phyloP scores from a whole-genome alignment of 257 asterid species.

The Capsicum baccatum region DNA sequence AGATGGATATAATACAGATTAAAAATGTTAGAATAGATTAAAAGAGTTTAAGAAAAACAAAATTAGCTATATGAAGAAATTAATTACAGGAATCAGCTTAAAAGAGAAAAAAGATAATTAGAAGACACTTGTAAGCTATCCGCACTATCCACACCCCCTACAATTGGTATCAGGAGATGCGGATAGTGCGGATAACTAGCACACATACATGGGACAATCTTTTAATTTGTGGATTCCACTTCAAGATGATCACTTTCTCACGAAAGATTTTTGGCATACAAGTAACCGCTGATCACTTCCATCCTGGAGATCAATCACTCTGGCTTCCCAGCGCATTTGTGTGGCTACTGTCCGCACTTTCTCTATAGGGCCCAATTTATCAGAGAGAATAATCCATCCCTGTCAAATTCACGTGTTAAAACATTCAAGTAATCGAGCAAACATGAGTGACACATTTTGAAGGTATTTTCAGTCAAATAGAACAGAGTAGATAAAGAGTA shows the following conservation, averaged over 20 bases:
- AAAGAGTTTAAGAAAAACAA: too few species aligned
- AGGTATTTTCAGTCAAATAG: neutral
- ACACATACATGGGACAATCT: constrained; percentile 29
- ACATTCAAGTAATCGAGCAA: neutral
- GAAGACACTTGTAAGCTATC: too few species aligned
- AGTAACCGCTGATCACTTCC: constrained; percentile 90
- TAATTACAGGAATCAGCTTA: too few species aligned
- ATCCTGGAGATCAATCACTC: constrained; percentile 80
- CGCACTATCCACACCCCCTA: too few species aligned
- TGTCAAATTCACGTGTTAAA: constrained; percentile 34
- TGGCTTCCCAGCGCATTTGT: constrained; percentile 90
- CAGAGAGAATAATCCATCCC: constrained; percentile 92
- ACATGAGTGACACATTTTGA: neutral
- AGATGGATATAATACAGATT: too few species aligned
- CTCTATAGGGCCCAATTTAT: constrained; percentile 64
- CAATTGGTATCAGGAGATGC: too few species aligned
- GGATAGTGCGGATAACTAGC: too few species aligned
- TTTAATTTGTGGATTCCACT: constrained; percentile 33
- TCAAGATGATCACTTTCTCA: constrained; percentile 62
- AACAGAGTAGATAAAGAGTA: too few species aligned
- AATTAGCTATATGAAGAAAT: too few species aligned
- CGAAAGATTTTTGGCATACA: constrained; percentile 83
- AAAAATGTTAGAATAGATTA: too few species aligned
- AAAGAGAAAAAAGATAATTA: too few species aligned
- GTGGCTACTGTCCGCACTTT: constrained; percentile 64